Evolutionary conservation across 164 flowering plant species (phyloP), one percentile per base, ranked within the genome.

Genomic region (Chloranthus sessilifolius): DNA sequence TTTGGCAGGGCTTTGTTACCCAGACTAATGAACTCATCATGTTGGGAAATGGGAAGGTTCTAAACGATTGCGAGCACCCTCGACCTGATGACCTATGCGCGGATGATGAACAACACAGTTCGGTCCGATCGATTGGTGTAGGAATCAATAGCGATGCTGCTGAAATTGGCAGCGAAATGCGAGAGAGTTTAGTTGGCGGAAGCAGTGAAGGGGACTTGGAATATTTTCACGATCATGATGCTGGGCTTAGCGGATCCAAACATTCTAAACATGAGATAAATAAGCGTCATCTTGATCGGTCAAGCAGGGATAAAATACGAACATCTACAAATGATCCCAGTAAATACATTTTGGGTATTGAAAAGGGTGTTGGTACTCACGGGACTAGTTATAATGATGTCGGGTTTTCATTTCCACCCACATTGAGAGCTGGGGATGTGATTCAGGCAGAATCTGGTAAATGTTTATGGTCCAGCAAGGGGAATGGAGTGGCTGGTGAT

Each of bases 1-100:
- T 86, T 29, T 92, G 99, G 99, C 85, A 84, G 72, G 99, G 99
- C 2, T 88, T 92, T 74, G 99, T 91, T 21, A 77, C 88, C 53
- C 94, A 88, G 69, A 68, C 85, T 34, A 79, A 81, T 67, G 94
- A 88, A 52, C 80, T 85, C 19, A 58, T 76, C 43, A 66, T 85
- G 79, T 37, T 88, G 52, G 85, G 82, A 14, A 85, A 85, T 67
- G 81, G 78, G 27, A 78, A 74, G 46, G 72, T 47, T 56, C 28
- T 65, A 52, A 65, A 69, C 54, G 90, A 83, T 48, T 31, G 64
- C 60, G 82, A 76, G 63, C 76, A 74, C 65, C 57, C 83, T 43
- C 70, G 64, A 4, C 59, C 73, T 1, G 96, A 85, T 60, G 89
- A 85, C 57, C 64, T 74, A 33, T 75, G 78, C 64, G 53, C 76